Evolutionary conservation across 192 early-diverging fungal genomes (phyloP), one percentile per base, ranked within the genome.

Genomic region (Backusella tuberculispora): DNA sequence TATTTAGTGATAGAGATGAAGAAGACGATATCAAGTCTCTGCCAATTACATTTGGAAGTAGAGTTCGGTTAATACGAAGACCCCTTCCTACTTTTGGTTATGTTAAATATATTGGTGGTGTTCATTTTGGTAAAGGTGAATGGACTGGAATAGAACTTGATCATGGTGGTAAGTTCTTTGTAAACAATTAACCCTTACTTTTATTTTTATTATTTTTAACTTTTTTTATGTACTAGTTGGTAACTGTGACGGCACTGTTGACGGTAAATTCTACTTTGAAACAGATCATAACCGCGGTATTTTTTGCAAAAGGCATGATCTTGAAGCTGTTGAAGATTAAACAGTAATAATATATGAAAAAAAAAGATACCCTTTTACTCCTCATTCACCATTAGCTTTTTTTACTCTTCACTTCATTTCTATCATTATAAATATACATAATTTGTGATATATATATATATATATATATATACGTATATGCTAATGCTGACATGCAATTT

Each of bases 131-230:
- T 66, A 24, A 71, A 17, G 78, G 65, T 24, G 56, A 69, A 48
- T 74, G 65, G 63, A 48, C 73, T 76, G 79, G 79, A 24, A 75
- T 80, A 37, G 79, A 80, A 73, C 69, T 80, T 0, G 79, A 80
- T 68, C 72, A 75, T 26, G 47, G 71, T 70, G 79, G 79, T 80
- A 80, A 75, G 50, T 26, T 19, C 29, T 34, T 34, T 34, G 29
- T 34, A 34, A 34, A 34, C 29, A 34, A 34, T 2, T 34, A 34
- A 34, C 29, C 2, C 29, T 1, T 34, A 34, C 29, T 40, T 17
- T 38, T 26, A 2, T 8, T 47, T 26, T 29, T 34, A 17, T 26
- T 34, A 34, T 17, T 24, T 65, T 40, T 56, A 26, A 63, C 34
- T 53, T 29, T 34, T n/a, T 34, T 34, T 34, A 34, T 34, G 29